These are phyloP conservation scores for Yarrowia yakushimensis DNA, from an alignment of 805 yeast genomes.

Conservation along the genomic window DNA sequence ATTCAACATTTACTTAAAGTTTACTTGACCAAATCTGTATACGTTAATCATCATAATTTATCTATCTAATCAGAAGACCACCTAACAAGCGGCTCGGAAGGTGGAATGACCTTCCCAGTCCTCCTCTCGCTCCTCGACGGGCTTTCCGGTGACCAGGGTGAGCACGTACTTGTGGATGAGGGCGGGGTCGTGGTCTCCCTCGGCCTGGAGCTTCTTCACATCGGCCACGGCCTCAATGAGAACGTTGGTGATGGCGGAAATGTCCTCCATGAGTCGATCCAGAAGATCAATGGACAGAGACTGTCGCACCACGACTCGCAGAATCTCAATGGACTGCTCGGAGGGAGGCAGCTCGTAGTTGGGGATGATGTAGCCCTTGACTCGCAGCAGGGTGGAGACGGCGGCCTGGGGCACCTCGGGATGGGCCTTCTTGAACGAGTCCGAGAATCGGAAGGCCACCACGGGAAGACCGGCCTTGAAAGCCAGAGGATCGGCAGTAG, in stretches of 20 bases:
- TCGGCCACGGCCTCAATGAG: constrained; percentile 48
- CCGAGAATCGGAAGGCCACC: constrained; percentile 75
- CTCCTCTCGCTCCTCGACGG: constrained; percentile 21
- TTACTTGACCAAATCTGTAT: no score
- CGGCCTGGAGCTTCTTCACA: not conserved
- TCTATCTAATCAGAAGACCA: not conserved
- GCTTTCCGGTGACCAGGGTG: constrained; percentile 14
- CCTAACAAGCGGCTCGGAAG: not conserved
- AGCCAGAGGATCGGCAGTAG: constrained; percentile 33
- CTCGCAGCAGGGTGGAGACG: constrained; percentile 67
- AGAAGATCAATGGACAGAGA: constrained; percentile 61
- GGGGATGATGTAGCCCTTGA: constrained; percentile 83
- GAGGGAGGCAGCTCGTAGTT: constrained; percentile 75
- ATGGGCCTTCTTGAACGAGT: constrained; percentile 52
- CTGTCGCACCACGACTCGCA: constrained; percentile 79
- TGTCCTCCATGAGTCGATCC: constrained; percentile 61
- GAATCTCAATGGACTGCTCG: constrained; percentile 60
- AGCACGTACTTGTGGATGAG: constrained; percentile 12
- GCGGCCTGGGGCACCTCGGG: constrained; percentile 83
- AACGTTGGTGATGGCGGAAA: constrained; percentile 50
- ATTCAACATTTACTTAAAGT: no score
- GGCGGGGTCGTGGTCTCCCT: constrained; percentile 7
- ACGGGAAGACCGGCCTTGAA: constrained; percentile 83
- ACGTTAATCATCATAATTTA: not conserved
- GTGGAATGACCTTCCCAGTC: constrained; percentile 20